Evolutionary conservation across 1,284 basidiomycete genomes (phyloP), one percentile per base, ranked within the genome.

Genomic region (Cystobasidiaceae sp.): DNA sequence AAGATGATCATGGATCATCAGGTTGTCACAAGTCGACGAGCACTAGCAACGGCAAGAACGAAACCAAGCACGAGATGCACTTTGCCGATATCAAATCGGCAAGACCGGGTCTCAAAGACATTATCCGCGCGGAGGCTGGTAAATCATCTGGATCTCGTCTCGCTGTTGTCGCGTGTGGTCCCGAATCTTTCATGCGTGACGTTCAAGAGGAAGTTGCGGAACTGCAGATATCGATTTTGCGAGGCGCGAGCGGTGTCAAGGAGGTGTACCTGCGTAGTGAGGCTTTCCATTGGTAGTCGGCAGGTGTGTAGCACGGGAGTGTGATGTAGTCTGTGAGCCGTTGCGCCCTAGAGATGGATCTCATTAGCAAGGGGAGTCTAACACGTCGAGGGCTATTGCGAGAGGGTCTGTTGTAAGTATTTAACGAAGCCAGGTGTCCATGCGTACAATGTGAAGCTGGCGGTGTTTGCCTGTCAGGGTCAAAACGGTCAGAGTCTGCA

Each of bases 131-230:
- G 28, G 45, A 61, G 39, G 48, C 34, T 0, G 13, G 23, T 4
- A 30, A 52, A 9, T 30, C 23, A n/a, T 21, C 27, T 2, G 46
- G 48, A 19, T 19, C 46, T 25, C 27, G 48, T 37, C 41, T 61
- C 17, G 59, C 59, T 43, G 51, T 61, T 25, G 49, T 61, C 15
- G 59, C 59, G 17, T 51, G 59, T 21, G 59, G 59, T 7, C 59
- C 59, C 19, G 33, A 50, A 34, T 17, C 21, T 15, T 61, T 61
- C 34, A 61, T 61, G 59, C 28, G 33, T 5, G 59, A 62, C 46
- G 60, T 54, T 32, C 46, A 49, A 25, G 49, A 23, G 30, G 17
- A 51, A 23, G 60, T 62, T 19, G 46, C 46, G 23, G 17, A 15
- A 23, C 33, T 61, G 32, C 48, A 61, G 25, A 43, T 41, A 34